Base-by-base conservation (phyloP, 1,139 yeast genomes). In the Saccharomyces hybrid region DNA sequence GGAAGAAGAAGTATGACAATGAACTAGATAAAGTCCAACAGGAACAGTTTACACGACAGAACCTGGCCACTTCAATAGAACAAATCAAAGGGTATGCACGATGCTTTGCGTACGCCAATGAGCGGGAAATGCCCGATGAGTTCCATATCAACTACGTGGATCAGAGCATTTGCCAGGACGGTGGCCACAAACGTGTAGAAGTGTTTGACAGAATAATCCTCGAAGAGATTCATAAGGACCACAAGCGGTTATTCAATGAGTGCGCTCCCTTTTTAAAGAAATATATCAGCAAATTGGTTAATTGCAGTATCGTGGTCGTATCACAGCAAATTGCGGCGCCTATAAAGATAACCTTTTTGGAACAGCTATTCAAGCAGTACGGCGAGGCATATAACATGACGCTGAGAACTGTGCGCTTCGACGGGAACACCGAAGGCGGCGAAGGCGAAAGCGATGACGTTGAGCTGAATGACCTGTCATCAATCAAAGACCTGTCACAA, bases 31-130 rank as follows among this genome's bases (percentile, higher is more conserved):
- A 46, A 47, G 16, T 51, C 9, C 24, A 27, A 44, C 24, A 34
- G 26, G 53, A 51, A 28, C 16, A 14, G 12, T 26, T 19, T n/a
- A 44, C 47, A 16, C 48, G 53, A 31, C 19, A 27, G 8, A 51
- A 46, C 9, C 27, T 51, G 21, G 53, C 47, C 24, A 44, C 47
- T 21, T 26, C 50, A 14, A 46, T 51, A 7, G 53, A 51, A 42
- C 50, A 51, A 46, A 44, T 24, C 12, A 26, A 27, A n/a, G 19
- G 50, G 9, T n/a, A 26, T 7, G 26, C 48, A 11, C 34, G 53
- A 34, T 44, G 53, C 42, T 51, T 32, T 48, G 51, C 51, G 19
- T 48, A 29, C 19, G 28, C 42, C n/a, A 26, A 48, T 31, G 26
- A 48, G 12, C 28, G 42, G 11, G 14, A 29, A 16, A 16, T 48